These are phyloP conservation scores for Beauveria sp. DNA, from an alignment of 2,329 filamentous ascomycete species.

Conservation along the genomic window DNA sequence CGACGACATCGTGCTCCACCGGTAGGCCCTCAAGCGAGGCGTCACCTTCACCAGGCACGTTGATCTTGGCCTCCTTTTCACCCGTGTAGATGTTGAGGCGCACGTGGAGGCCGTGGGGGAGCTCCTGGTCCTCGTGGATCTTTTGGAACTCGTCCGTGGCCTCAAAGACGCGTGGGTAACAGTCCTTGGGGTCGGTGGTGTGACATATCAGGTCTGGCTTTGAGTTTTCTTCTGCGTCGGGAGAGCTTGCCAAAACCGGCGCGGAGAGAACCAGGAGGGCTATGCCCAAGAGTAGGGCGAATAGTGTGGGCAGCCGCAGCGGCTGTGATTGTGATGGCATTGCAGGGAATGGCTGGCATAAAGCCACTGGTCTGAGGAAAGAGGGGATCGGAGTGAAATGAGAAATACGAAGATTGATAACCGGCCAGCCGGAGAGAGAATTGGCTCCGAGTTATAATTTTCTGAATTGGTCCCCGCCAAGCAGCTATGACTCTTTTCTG, in stretches of 20 bases:
- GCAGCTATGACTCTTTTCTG: conserved; percentile 1
- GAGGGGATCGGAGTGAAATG: not conserved
- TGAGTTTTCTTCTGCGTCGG: not conserved
- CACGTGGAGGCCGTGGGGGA: conserved; percentile 59
- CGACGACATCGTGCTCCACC: conserved; percentile 43
- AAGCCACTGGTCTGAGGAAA: not conserved
- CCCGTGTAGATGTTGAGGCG: conserved; percentile 58
- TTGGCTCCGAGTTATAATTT: not conserved
- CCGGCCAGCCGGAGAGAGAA: not conserved
- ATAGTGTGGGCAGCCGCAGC: not conserved
- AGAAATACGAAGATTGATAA: not conserved
- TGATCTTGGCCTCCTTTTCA: conserved; percentile 57
- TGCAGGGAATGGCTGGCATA: conserved; percentile 2
- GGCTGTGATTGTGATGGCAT: conserved; percentile 6
- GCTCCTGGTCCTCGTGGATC: conserved; percentile 55
- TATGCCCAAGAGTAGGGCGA: not conserved
- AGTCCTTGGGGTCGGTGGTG: conserved; percentile 50
- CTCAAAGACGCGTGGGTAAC: conserved; percentile 57
- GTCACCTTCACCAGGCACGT: conserved; percentile 46
- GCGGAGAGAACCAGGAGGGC: not conserved
- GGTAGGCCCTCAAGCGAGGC: conserved; percentile 42
- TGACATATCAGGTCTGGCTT: conserved; percentile 54
- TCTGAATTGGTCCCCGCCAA: not conserved
- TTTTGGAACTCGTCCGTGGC: conserved; percentile 57
- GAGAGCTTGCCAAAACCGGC: not conserved